Conservation (phyloP, 768 basidiomycete genomes). For the Russula vinacea region DNA sequence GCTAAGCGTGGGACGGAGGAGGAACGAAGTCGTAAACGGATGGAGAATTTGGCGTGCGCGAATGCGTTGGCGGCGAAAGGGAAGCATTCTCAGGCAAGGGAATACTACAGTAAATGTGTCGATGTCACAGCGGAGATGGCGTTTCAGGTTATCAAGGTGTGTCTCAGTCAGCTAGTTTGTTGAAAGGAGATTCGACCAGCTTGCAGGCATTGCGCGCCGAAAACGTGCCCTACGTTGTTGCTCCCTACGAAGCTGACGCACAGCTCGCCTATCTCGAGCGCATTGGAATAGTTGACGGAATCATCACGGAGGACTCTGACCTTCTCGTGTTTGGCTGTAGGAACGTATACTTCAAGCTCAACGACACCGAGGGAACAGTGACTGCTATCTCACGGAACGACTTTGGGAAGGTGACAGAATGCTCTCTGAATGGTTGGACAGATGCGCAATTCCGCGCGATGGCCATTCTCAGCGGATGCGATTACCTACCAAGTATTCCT, state of each 20-base stretch:
- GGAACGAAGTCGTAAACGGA: constrained; percentile 70
- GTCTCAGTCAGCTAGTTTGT: constrained; percentile 10
- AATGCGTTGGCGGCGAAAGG: constrained; percentile 74
- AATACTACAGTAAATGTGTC: constrained; percentile 84
- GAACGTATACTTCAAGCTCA: constrained; percentile 91
- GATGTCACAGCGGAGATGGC: constrained; percentile 99
- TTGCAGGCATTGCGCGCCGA: constrained; percentile 81
- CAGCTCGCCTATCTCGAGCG: constrained; percentile 92
- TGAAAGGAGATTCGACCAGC: neutral
- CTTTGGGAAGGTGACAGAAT: constrained; percentile 62
- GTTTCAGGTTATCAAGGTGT: constrained; percentile 92
- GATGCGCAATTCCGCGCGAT: constrained; percentile 88
- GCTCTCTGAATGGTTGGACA: constrained; percentile 85
- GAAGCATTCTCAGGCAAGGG: constrained; percentile 74
- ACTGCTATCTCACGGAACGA: constrained; percentile 62
- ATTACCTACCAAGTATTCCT: constrained; percentile 86
- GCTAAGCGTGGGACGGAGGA: constrained; percentile 90
- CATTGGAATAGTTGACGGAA: constrained; percentile 76
- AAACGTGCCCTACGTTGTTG: constrained; percentile 79
- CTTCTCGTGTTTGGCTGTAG: constrained; percentile 95
- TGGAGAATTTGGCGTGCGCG: constrained; percentile 72
- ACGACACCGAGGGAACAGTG: constrained; percentile 61
- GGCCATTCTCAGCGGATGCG: constrained; percentile 91
- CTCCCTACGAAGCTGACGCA: constrained; percentile 98
- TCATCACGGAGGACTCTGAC: constrained; percentile 98